phyloP scores from a whole-genome alignment of 2,329 filamentous ascomycete genomes.

The Apiospora rasikravindrae region DNA sequence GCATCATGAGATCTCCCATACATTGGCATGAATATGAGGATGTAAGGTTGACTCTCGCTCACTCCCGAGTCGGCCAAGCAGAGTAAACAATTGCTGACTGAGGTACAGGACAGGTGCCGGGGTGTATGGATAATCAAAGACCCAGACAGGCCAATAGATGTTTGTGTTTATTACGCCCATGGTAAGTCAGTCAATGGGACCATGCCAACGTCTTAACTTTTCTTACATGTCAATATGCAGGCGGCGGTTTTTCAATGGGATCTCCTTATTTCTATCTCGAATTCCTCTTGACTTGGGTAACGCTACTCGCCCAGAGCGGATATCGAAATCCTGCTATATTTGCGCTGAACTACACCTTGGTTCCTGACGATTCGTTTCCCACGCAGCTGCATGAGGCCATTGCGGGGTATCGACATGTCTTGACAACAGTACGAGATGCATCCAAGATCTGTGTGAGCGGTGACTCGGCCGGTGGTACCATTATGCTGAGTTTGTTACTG shows the following conservation, averaged over 20 bases:
- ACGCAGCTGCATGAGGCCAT: conserved; percentile 74
- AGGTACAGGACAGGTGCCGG: conserved; percentile 52
- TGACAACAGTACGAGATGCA: conserved; percentile 62
- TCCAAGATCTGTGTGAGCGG: conserved; percentile 73
- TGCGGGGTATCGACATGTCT: conserved; percentile 72
- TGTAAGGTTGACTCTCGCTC: conserved; percentile 16
- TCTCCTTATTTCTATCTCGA: conserved; percentile 85
- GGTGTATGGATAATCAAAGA: conserved; percentile 75
- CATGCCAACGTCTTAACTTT: neutral
- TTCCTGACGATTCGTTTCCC: conserved; percentile 76
- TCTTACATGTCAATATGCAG: conserved; percentile 42
- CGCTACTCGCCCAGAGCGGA: conserved; percentile 66
- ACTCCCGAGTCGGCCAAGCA: neutral
- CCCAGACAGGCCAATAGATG: conserved; percentile 65
- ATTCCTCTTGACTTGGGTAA: conserved; percentile 76
- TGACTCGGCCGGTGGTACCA: conserved; percentile 79
- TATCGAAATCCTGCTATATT: conserved; percentile 81
- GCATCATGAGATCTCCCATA: conserved; percentile 65
- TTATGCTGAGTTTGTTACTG: conserved; percentile 75
- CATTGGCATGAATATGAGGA: conserved; percentile 63
- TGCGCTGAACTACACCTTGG: conserved; percentile 79
- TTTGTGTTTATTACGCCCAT: conserved; percentile 84
- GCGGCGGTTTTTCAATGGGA: conserved; percentile 84
- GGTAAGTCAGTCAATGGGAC: conserved; percentile 49
- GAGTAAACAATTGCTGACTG: conserved; percentile 24